phyloP scores from a whole-genome alignment of 2,329 filamentous ascomycete genomes.

The Fusarium ramigenum region DNA sequence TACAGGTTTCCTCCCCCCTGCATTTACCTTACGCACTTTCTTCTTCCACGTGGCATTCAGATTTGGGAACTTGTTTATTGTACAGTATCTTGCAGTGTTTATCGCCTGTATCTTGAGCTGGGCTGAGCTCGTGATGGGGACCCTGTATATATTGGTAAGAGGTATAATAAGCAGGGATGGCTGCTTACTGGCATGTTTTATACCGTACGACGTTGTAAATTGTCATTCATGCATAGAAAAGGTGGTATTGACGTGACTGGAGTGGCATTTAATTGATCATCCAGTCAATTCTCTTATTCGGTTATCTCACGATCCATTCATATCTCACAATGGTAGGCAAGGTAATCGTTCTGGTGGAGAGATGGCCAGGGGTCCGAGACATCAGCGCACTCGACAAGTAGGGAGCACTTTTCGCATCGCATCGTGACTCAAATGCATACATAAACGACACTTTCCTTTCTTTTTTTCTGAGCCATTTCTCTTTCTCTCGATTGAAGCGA shows the following conservation, averaged over 20 bases:
- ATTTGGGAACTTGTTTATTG: not conserved
- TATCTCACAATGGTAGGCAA: not conserved
- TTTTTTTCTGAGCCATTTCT: not conserved
- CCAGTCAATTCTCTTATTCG: not conserved
- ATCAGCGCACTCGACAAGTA: slow-evolving; percentile 21
- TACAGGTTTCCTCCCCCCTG: slow-evolving; percentile 28
- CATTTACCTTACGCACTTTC: slow-evolving; percentile 16
- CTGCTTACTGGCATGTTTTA: not conserved
- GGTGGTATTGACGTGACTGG: not conserved
- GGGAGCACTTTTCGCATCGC: not conserved
- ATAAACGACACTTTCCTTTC: not conserved
- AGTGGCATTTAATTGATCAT: not conserved
- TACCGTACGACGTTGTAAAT: not conserved
- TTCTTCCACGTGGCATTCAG: slow-evolving; percentile 35
- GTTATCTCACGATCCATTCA: not conserved
- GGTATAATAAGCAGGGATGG: not conserved
- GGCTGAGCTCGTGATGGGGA: not conserved
- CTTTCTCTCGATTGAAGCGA: not conserved
- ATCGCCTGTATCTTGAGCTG: not conserved
- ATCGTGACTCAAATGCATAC: not conserved
- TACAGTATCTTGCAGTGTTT: not conserved
- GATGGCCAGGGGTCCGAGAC: slow-evolving; percentile 21
- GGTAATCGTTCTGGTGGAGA: not conserved
- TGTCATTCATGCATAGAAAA: not conserved
- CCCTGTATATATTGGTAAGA: not conserved